These are phyloP conservation scores for Vaccinium vitisidaea DNA, from an alignment of 148 eudicot species.

Conservation along the genomic window DNA sequence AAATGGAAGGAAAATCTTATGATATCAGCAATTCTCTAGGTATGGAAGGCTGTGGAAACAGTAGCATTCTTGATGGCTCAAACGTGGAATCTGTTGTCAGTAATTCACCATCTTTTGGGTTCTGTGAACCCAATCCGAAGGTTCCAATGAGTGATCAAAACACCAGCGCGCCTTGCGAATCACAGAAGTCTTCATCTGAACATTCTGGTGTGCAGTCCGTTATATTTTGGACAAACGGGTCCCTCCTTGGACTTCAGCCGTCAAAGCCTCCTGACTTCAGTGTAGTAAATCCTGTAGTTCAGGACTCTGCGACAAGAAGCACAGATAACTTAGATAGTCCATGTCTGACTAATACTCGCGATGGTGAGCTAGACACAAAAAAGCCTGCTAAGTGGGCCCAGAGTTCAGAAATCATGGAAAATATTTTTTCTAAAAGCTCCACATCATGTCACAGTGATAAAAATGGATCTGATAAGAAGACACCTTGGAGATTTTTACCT, in stretches of 20 bases:
- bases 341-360: slow-evolving; percentile 12
- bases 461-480: slow-evolving; percentile 26
- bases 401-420: slow-evolving; percentile 19
- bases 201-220: slow-evolving; percentile 38
- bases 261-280: slow-evolving; percentile 84
- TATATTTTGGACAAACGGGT: slow-evolving; percentile 85
- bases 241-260: slow-evolving; percentile 79
- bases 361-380: slow-evolving; percentile 25
- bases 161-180: slow-evolving; percentile 18
- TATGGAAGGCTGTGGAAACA: slow-evolving; percentile 13
- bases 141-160: slow-evolving; percentile 14
- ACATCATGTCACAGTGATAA: slow-evolving; percentile 21
- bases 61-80: slow-evolving; percentile 23
- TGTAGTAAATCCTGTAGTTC: slow-evolving; percentile 24
- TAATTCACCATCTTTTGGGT: slow-evolving; percentile 29
- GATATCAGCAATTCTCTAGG: slow-evolving; percentile 15
- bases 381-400: slow-evolving; percentile 28
- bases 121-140: slow-evolving; percentile 18
- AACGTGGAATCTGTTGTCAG: slow-evolving; percentile 27
- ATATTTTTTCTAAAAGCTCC: slow-evolving; percentile 22
- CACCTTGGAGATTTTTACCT: slow-evolving; percentile 34
- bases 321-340: slow-evolving; percentile 19
- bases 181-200: slow-evolving; percentile 31
- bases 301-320: slow-evolving; percentile 20
- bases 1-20: slow-evolving; percentile 26